These are phyloP conservation scores for Globisporangium viniferum DNA, from an alignment of 352 stramenopile genomes.

Conservation along the genomic window DNA sequence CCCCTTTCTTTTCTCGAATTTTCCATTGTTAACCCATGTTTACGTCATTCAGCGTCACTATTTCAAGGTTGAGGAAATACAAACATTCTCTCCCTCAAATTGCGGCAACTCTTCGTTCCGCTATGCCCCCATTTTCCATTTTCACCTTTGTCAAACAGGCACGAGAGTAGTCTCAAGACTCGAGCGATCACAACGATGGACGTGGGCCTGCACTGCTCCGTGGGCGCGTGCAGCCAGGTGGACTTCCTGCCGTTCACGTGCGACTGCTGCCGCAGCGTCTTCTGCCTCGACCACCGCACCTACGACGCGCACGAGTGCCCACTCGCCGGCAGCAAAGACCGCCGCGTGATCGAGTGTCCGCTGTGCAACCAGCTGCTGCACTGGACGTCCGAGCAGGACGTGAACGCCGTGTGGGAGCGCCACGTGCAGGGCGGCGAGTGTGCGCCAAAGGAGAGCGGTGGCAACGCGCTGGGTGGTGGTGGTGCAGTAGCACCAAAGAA, in stretches of 20 bases:
- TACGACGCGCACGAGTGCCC: slow-evolving; percentile 76
- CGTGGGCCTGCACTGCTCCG: slow-evolving; percentile 66
- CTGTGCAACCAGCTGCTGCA: slow-evolving; percentile 63
- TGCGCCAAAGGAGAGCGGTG: slow-evolving; percentile 14
- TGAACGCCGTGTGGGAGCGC: slow-evolving; percentile 69
- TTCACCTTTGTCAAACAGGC: background rate
- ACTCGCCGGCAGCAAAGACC: slow-evolving; percentile 55
- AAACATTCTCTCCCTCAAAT: background rate
- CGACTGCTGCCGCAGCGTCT: slow-evolving; percentile 77
- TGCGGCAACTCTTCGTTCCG: too few relatives aligned
- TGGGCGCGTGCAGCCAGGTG: slow-evolving; percentile 63
- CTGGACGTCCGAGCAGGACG: slow-evolving; percentile 72
- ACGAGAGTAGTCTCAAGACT: background rate
- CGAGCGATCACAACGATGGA: slow-evolving; percentile 37
- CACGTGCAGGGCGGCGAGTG: slow-evolving; percentile 63
- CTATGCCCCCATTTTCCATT: background rate
- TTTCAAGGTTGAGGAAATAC: background rate
- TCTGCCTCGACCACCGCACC: slow-evolving; percentile 83
- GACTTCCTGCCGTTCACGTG: slow-evolving; percentile 87
- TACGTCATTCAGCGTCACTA: background rate
- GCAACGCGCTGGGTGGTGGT: slow-evolving; percentile 4
- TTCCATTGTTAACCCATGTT: background rate
- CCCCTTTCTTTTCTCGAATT: background rate
- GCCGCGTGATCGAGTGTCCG: slow-evolving; percentile 68
- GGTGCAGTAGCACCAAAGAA: slow-evolving; percentile 32